Conservation (phyloP, 2,329 filamentous ascomycete species). For the Aureobasidium musti region DNA sequence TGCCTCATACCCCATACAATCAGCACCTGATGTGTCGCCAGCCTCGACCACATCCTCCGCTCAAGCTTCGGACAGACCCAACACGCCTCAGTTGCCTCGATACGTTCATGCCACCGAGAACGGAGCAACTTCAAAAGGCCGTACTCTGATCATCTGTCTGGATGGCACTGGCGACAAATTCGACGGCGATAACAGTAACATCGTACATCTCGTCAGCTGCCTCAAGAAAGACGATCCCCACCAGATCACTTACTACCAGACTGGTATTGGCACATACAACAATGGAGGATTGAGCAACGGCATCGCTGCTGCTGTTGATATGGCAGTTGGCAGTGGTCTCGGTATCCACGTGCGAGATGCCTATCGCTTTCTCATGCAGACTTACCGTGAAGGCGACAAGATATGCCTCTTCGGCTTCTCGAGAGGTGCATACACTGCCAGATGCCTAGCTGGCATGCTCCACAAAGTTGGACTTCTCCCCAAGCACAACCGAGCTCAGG, state of each 20-base stretch:
- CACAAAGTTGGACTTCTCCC: slow-evolving; percentile 47
- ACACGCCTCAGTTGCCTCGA: slow-evolving; percentile 33
- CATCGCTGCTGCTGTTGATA: slow-evolving; percentile 46
- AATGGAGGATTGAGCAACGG: slow-evolving; percentile 45
- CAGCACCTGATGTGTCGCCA: slow-evolving; percentile 23
- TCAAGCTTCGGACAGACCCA: not conserved
- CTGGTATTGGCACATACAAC: slow-evolving; percentile 52
- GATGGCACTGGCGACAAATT: slow-evolving; percentile 52
- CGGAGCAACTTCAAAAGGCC: slow-evolving; percentile 33
- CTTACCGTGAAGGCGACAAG: slow-evolving; percentile 51
- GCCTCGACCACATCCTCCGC: not conserved
- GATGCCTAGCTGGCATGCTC: slow-evolving; percentile 51
- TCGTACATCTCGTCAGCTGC: slow-evolving; percentile 49
- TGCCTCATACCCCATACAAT: slow-evolving; percentile 32
- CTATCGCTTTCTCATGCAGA: slow-evolving; percentile 53
- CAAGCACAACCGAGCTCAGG: slow-evolving; percentile 42
- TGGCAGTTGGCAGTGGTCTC: slow-evolving; percentile 49
- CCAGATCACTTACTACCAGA: slow-evolving; percentile 49
- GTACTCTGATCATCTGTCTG: slow-evolving; percentile 47
- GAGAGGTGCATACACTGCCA: slow-evolving; percentile 54
- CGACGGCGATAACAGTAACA: slow-evolving; percentile 50
- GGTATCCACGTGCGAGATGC: slow-evolving; percentile 48
- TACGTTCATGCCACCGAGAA: slow-evolving; percentile 39
- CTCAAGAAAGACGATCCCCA: slow-evolving; percentile 47
- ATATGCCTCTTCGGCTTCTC: slow-evolving; percentile 56